Evolutionary conservation across 257 asterid species (phyloP).

Genomic region (Petunia axillaris): DNA sequence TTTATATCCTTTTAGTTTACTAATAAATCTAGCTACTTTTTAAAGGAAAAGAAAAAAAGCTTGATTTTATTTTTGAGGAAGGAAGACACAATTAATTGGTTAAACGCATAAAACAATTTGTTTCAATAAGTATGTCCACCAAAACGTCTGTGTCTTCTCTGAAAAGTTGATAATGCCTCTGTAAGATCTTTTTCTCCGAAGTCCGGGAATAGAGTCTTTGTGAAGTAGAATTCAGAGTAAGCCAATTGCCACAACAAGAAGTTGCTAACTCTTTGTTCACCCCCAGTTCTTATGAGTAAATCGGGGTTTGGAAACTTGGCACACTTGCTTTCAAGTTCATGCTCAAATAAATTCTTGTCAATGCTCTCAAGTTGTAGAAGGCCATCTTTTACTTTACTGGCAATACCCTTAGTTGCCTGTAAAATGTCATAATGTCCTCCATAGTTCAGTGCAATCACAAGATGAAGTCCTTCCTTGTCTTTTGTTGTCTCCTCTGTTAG

Average conservation of each 20-base stretch:
- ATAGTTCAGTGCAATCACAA: slow-evolving; percentile 18
- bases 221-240: slow-evolving; percentile 22
- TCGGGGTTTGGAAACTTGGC: slow-evolving; percentile 16
- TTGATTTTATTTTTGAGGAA: too few species aligned
- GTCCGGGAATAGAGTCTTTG: slow-evolving; percentile 6
- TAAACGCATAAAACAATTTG: too few species aligned
- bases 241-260: slow-evolving; percentile 31
- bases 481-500: not conserved
- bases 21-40: too few species aligned
- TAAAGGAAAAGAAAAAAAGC: too few species aligned
- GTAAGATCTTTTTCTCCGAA: slow-evolving; percentile 28
- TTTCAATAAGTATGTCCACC: not conserved
- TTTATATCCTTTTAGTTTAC: too few species aligned
- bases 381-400: slow-evolving; percentile 17
- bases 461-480: not conserved
- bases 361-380: not conserved
- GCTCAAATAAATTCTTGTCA: not conserved
- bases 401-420: slow-evolving; percentile 17
- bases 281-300: slow-evolving; percentile 22
- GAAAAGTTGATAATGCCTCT: slow-evolving; percentile 27
- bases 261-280: slow-evolving; percentile 23
- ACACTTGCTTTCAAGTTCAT: not conserved
- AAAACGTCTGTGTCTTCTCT: not conserved
- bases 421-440: slow-evolving; percentile 18
- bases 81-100: too few species aligned